Base-by-base conservation (phyloP, 169 alveolate species). In the Pseudocohnilembus persalinus region DNA sequence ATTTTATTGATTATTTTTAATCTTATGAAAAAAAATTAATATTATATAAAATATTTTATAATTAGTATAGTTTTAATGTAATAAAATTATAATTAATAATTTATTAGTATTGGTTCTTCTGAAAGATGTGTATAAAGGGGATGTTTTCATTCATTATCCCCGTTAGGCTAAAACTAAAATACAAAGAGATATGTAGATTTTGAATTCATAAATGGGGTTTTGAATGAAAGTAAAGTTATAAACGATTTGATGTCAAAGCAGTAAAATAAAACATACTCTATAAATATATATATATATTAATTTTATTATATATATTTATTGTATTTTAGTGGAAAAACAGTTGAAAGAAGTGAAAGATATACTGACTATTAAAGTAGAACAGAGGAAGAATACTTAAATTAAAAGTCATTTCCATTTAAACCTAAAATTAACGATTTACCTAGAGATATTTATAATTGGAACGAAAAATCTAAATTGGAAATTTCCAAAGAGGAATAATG, bases 401-500 rank as follows among this genome's bases (percentile, higher is more conserved):
- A 35, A 29, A 49, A 31, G n/a, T 29, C 34, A 29, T 79, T 49
- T 49, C 84, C 84, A 29, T 79, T 79, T 79, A 79, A 79, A 64
- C 84, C 84, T 29, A 33, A 79, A 63, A 79, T 79, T 1, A 79
- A 79, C 1, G 90, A 86, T 31, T 30, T 86, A 29, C 90, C 90
- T 0, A 80, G 83, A 75, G 29, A 81, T 35, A 79, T 79, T 0
- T 79, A 79, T 63, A 73, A 63, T 24, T 49, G 74, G 27, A 80
- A 81, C 30, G 83, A 81, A 31, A 31, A 63, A 29, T 20, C 68
- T 11, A 49, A 49, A 49, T n/a, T 74, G 27, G 79, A 86, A 74
- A 80, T 80, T 74, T 73, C 83, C 63, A 86, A 82, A 81, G 82
- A 86, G 30, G 90, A 86, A 74, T 73, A 80, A 35, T 86, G 90